Evolutionary conservation across 2,329 filamentous ascomycete species (phyloP).

Genomic region (Xylaria sp.): DNA sequence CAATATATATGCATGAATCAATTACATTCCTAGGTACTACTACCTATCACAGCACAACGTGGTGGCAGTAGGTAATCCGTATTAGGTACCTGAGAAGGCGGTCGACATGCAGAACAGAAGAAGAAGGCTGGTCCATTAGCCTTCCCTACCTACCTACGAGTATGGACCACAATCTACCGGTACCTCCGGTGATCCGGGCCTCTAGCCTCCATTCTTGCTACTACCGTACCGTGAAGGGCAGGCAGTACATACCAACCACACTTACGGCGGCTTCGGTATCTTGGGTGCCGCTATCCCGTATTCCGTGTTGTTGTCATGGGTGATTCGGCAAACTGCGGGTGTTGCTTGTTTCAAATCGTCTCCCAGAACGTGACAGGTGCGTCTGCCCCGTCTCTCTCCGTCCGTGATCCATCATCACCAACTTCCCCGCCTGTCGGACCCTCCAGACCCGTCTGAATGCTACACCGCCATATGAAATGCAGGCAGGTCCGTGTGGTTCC

Average conservation of each 20-base stretch:
- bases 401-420: neutral
- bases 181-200: neutral
- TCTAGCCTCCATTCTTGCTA: neutral
- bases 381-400: neutral
- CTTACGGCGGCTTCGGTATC: conserved; percentile 5
- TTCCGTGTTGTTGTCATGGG: neutral
- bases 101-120: too few relatives aligned
- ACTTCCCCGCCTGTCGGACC: neutral
- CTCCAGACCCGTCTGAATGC: conserved; percentile 7
- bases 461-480: conserved; percentile 18
- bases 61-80: neutral
- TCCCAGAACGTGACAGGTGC: neutral
- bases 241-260: neutral
- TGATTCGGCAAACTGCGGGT: conserved; percentile 8
- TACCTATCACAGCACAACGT: conserved; percentile 6
- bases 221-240: neutral
- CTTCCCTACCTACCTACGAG: neutral
- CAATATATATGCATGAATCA: conserved; percentile 12
- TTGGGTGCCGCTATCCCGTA: neutral
- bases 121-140: too few relatives aligned
- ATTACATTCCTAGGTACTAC: neutral
- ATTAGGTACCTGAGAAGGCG: neutral
- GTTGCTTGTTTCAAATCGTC: conserved; percentile 5
- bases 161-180: neutral
- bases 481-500: conserved; percentile 15